A percentile compares a stretch with the other conserved stretches of the same genome.
Evolutionary conservation across 108 stramenopile species (phyloP).

Genomic region (Phaeodactylum tricornutum): DNA sequence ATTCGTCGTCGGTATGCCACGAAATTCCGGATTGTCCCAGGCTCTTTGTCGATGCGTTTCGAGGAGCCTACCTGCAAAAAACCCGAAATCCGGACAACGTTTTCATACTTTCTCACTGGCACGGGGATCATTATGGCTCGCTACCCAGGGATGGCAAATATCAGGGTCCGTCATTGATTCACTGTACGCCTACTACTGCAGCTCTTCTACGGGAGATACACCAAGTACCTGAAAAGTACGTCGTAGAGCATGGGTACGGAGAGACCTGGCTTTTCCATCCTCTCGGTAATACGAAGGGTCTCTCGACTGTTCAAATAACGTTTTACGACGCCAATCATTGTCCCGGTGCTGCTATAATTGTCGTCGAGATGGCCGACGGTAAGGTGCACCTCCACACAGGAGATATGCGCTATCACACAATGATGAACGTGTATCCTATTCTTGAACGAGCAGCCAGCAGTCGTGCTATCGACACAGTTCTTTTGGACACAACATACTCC

Average conservation of each 20-base stretch:
- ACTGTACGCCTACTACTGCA: slow-evolving; percentile 53
- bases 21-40: slow-evolving; percentile 23
- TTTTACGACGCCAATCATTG: slow-evolving; percentile 69
- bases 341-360: slow-evolving; percentile 54
- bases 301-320: slow-evolving; percentile 17
- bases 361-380: slow-evolving; percentile 27
- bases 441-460: slow-evolving; percentile 19
- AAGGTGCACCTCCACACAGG: slow-evolving; percentile 49
- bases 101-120: slow-evolving; percentile 50
- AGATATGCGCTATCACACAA: slow-evolving; percentile 50
- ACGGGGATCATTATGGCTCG: slow-evolving; percentile 45
- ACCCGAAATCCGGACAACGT: slow-evolving; percentile 12
- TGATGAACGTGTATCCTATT: slow-evolving; percentile 38
- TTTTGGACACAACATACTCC: slow-evolving; percentile 59
- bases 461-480: slow-evolving; percentile 29
- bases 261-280: slow-evolving; percentile 14
- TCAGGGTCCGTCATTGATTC: slow-evolving; percentile 42
- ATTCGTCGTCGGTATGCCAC: slow-evolving; percentile 26
- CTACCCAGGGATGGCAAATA: slow-evolving; percentile 34
- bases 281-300: slow-evolving; percentile 4
- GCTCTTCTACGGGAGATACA: slow-evolving; percentile 30
- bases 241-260: slow-evolving; percentile 38
- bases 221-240: slow-evolving; percentile 23
- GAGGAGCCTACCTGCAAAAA: slow-evolving; percentile 19
- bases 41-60: slow-evolving; percentile 48